Base-by-base conservation (phyloP, 805 yeast species). In the Lipomyces spencermartinsiae region DNA sequence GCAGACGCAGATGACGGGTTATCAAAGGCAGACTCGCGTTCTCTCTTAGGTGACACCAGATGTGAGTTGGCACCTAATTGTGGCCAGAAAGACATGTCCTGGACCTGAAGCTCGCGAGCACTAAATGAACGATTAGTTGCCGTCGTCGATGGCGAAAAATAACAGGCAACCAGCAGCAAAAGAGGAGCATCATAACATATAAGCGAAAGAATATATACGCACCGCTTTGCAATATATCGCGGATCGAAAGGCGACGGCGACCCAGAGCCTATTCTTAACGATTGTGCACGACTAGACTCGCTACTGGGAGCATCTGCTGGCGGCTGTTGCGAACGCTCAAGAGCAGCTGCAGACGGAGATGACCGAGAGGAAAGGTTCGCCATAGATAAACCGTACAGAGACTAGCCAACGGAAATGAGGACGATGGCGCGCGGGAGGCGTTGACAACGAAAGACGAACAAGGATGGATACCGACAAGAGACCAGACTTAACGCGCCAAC, bases 201-300 rank as follows among this genome's bases (percentile, higher is more conserved):
- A 2, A 53, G 56, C 19, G 29, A 14, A 12, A 25, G 58, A 39
- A 31, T 25, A n/a, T 29, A 25, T 12, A 39, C 55, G 34, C 54
- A 68, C 71, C 70, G 58, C 19, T 59, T 62, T 16, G 71, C 67
- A 43, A 68, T 49, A 49, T 59, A 66, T 16, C 70, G 60, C 16
- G 71, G 61, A 43, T 68, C 71, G 62, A 60, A 68, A 7, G 70
- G 51, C 46, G 57, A 49, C 61, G 71, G 70, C 39, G 71, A 63
- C 16, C 57, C 59, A 4, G 71, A 54, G 19, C 64, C 31, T 25
- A 62, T 19, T 8, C 63, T 59, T 39, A 56, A 59, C 34, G 55
- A 29, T 12, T 14, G 59, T 14, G 58, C 33, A 35, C 59, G 59
- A 22, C 22, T 8, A 8, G 58, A 25, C 16, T 25, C 56, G 34